Conservation (phyloP, 2,329 filamentous ascomycete genomes). For the Beauveria scarabaeidicola region DNA sequence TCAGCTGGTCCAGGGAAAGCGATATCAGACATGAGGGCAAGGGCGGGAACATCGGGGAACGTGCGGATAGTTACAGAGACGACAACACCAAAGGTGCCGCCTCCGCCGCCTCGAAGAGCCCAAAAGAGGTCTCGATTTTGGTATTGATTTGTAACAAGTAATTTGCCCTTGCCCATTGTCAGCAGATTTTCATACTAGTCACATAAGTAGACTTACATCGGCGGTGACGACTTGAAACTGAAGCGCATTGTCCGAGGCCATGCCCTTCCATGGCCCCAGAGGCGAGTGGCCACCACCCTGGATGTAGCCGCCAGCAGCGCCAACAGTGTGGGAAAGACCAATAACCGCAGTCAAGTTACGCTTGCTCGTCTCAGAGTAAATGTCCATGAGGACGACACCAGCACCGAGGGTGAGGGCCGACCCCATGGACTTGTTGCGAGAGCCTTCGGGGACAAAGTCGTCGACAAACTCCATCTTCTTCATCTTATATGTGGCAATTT, state of each 20-base stretch:
- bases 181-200: not conserved
- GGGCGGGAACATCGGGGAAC: constrained; percentile 27
- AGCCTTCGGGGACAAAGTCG: constrained; percentile 16
- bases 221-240: constrained; percentile 26
- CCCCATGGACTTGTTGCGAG: not conserved
- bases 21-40: constrained; percentile 21
- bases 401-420: constrained; percentile 23
- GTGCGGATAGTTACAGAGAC: constrained; percentile 33
- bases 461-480: constrained; percentile 20
- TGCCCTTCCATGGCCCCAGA: constrained; percentile 22
- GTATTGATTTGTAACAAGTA: constrained; percentile 24
- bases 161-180: constrained; percentile 16
- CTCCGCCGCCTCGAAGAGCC: constrained; percentile 38
- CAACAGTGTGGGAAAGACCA: constrained; percentile 22
- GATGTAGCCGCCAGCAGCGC: constrained; percentile 22
- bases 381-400: constrained; percentile 18
- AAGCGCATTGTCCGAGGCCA: constrained; percentile 29
- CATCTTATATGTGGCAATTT: constrained; percentile 27
- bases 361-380: constrained; percentile 18
- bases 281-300: constrained; percentile 26
- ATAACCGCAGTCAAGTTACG: constrained; percentile 19
- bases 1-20: constrained; percentile 20
- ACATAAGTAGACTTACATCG: constrained; percentile 18
- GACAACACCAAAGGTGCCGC: constrained; percentile 36
- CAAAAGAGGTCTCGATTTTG: constrained; percentile 34